Percentiles rank a stretch among this genome's conserved stretches.
phyloP scores from a whole-genome alignment of 108 stramenopile species.

The Seminavis robusta region DNA sequence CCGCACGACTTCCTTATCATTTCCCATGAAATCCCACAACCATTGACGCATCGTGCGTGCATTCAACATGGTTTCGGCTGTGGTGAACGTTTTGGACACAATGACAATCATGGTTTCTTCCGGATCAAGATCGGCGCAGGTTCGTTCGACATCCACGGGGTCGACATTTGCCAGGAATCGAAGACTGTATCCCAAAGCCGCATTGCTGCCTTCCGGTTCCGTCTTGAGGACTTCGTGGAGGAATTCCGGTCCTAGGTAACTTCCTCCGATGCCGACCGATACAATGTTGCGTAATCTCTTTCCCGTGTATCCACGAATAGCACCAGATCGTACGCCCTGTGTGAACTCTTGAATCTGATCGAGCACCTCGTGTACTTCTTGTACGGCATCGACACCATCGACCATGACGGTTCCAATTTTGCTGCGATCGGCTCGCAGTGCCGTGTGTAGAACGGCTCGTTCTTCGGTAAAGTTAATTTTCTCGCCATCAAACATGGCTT shows the following conservation, averaged over 20 bases:
- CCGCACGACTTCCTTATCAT: constrained; percentile 86
- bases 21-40: constrained; percentile 95
- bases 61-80: constrained; percentile 99
- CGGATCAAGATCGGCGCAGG: constrained; percentile 88
- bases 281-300: constrained; percentile 93
- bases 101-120: constrained; percentile 93
- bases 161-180: constrained; percentile 98
- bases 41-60: constrained; percentile 95
- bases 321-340: constrained; percentile 81
- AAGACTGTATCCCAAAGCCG: constrained; percentile 84
- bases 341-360: constrained; percentile 91
- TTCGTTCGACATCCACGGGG: constrained; percentile 96
- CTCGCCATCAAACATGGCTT: constrained; percentile 89
- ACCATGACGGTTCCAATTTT: constrained; percentile 67
- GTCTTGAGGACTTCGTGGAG: constrained; percentile 96
- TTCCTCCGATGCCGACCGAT: constrained; percentile 98
- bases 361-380: constrained; percentile 91
- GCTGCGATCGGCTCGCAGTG: constrained; percentile 81
- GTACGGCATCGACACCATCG: constrained; percentile 85
- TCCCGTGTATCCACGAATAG: constrained; percentile 92
- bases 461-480: constrained; percentile 97
- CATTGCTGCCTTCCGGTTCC: constrained; percentile 81
- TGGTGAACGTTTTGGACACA: constrained; percentile 99
- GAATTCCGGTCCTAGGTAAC: constrained; percentile 97
- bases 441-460: constrained; percentile 96